phyloP scores from a whole-genome alignment of 2,329 filamentous ascomycete genomes.

The Magnaporthales sp. region DNA sequence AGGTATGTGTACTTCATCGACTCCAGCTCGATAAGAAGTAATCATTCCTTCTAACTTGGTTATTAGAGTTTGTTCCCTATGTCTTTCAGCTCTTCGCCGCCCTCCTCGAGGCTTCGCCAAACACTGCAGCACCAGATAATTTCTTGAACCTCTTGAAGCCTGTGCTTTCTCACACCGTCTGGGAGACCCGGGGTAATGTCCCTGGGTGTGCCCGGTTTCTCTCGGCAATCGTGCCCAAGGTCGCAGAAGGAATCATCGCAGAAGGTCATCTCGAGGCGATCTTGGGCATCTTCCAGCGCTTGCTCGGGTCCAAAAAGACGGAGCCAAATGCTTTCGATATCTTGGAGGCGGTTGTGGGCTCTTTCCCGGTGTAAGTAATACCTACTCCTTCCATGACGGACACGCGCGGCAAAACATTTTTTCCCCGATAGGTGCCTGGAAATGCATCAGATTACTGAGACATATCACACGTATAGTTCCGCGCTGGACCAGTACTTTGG shows the following conservation, averaged over 20 bases:
- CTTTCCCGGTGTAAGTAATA: slow-evolving; percentile 58
- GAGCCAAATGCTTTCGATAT: slow-evolving; percentile 86
- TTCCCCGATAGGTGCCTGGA: background rate
- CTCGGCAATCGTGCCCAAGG: slow-evolving; percentile 73
- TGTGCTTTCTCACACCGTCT: slow-evolving; percentile 71
- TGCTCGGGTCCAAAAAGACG: slow-evolving; percentile 73
- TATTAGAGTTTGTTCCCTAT: slow-evolving; percentile 83
- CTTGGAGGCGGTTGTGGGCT: slow-evolving; percentile 68
- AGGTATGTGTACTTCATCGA: slow-evolving; percentile 34
- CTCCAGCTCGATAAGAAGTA: background rate
- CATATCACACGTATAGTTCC: slow-evolving; percentile 31
- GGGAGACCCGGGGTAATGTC: slow-evolving; percentile 89
- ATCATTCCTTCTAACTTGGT: background rate
- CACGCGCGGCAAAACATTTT: too few relatives aligned
- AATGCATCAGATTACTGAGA: background rate
- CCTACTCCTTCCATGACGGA: background rate
- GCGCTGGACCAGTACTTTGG: slow-evolving; percentile 69
- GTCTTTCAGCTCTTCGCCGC: slow-evolving; percentile 93
- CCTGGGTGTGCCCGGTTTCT: slow-evolving; percentile 83
- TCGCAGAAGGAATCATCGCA: slow-evolving; percentile 60
- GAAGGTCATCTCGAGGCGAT: slow-evolving; percentile 80
- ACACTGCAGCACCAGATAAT: slow-evolving; percentile 67
- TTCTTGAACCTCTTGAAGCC: slow-evolving; percentile 73
- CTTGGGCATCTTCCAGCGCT: slow-evolving; percentile 91
- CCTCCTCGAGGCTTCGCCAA: slow-evolving; percentile 77